These are phyloP conservation scores for Clathrus columnatus DNA, from an alignment of 768 basidiomycete genomes.

Conservation along the genomic window DNA sequence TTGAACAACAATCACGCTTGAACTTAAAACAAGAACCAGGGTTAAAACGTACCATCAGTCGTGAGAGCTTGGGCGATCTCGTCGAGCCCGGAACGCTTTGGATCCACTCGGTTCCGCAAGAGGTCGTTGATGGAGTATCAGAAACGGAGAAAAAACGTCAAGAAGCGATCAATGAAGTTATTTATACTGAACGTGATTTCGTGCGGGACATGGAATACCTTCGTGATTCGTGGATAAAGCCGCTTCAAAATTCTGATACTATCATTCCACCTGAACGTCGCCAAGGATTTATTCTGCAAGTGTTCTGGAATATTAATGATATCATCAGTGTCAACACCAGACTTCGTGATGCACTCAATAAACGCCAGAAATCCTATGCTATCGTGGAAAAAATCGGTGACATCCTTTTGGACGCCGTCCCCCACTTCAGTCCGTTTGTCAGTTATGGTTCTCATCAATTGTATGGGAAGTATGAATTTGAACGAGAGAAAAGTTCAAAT, in stretches of 20 bases:
- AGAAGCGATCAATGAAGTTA: constrained; percentile 97
- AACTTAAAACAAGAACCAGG: constrained; percentile 94
- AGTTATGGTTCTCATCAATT: constrained; percentile 93
- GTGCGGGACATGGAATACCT: constrained; percentile 97
- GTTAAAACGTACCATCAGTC: constrained; percentile 73
- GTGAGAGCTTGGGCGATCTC: constrained; percentile 73
- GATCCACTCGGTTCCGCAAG: constrained; percentile 94
- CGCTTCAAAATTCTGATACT: constrained; percentile 65
- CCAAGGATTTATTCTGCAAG: constrained; percentile 82
- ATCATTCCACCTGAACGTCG: constrained; percentile 69
- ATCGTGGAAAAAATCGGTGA: constrained; percentile 91
- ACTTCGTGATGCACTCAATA: constrained; percentile 88
- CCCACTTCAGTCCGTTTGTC: constrained; percentile 87
- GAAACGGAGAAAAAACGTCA: constrained; percentile 93
- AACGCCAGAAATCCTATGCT: constrained; percentile 90
- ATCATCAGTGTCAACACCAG: constrained; percentile 87
- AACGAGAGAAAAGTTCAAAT: constrained; percentile 94
- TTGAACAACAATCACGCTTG: constrained; percentile 89
- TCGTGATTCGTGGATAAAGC: constrained; percentile 93
- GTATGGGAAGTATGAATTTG: constrained; percentile 98
- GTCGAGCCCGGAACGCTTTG: constrained; percentile 82
- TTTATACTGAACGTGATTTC: constrained; percentile 91
- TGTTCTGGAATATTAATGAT: constrained; percentile 97
- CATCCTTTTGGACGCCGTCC: constrained; percentile 78
- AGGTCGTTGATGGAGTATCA: constrained; percentile 86